These are phyloP conservation scores for Triticum dicoccoides DNA, from an alignment of 176 grass and related monocot genomes.

Conservation along the genomic window DNA sequence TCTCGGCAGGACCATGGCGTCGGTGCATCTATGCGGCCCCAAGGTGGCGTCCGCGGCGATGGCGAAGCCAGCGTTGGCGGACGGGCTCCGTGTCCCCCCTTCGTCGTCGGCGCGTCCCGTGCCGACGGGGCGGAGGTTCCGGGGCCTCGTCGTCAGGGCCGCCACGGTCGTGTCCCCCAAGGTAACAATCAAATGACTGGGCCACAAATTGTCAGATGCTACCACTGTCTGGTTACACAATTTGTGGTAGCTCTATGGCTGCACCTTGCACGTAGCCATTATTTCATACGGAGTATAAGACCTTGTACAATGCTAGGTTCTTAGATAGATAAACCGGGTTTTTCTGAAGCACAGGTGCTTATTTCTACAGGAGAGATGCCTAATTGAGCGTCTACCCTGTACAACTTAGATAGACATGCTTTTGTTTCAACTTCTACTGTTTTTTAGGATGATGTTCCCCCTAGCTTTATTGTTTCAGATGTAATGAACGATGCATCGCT, in stretches of 20 bases:
- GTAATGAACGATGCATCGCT: no score
- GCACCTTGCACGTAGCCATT: neutral
- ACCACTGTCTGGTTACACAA: neutral
- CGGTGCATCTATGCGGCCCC: conserved; percentile 37
- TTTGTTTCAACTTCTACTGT: no score
- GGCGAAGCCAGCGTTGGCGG: conserved; percentile 28
- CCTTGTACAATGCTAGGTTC: no score
- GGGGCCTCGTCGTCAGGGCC: conserved; percentile 56
- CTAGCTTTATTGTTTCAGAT: no score
- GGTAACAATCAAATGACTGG: conserved; percentile 23
- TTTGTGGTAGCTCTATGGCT: neutral
- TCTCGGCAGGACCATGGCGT: conserved; percentile 40
- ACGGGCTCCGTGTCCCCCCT: conserved; percentile 28
- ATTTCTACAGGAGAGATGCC: no score
- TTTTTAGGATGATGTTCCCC: no score
- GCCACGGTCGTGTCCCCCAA: conserved; percentile 68
- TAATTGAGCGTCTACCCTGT: no score
- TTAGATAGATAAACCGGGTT: no score
- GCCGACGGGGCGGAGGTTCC: conserved; percentile 23
- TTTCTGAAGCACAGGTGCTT: no score
- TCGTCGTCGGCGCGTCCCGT: conserved; percentile 7
- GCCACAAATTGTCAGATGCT: neutral
- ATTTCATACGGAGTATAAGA: neutral
- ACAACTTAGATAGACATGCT: no score
- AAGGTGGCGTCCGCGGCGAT: conserved; percentile 6